Conservation (phyloP, 768 basidiomycete species). For the Leccinum truebloodii region DNA sequence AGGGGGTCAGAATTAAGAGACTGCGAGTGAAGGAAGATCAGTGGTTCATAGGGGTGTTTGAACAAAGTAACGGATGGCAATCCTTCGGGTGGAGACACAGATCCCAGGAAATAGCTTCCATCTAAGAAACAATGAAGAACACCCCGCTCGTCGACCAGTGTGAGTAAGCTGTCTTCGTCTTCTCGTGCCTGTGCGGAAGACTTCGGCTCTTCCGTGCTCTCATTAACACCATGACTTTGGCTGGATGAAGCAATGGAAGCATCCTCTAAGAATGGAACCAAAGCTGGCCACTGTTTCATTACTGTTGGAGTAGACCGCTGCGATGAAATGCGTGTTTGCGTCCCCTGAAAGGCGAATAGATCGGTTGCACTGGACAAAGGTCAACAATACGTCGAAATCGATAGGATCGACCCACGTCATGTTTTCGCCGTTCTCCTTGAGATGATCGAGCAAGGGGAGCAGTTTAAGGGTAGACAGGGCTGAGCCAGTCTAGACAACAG, state of each 20-base stretch:
- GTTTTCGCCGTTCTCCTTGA: slow-evolving; percentile 66
- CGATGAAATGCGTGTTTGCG: slow-evolving; percentile 48
- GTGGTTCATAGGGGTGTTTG: slow-evolving; percentile 48
- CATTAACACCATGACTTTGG: slow-evolving; percentile 32
- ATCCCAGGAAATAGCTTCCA: slow-evolving; percentile 72
- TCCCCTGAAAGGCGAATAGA: slow-evolving; percentile 79
- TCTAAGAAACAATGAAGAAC: slow-evolving; percentile 68
- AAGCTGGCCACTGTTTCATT: slow-evolving; percentile 69
- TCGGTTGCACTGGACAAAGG: slow-evolving; percentile 61
- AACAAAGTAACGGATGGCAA: slow-evolving; percentile 26
- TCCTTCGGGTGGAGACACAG: slow-evolving; percentile 40
- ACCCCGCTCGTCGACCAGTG: slow-evolving; percentile 59
- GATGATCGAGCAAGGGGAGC: slow-evolving; percentile 69
- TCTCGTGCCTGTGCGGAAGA: slow-evolving; percentile 36
- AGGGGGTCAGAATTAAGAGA: slow-evolving; percentile 26
- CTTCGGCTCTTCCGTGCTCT: slow-evolving; percentile 31
- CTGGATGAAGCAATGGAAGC: slow-evolving; percentile 60
- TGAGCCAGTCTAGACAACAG: slow-evolving; percentile 63
- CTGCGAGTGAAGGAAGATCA: slow-evolving; percentile 52
- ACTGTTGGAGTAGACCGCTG: slow-evolving; percentile 54
- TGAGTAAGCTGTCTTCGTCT: slow-evolving; percentile 64
- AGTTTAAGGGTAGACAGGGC: slow-evolving; percentile 68
- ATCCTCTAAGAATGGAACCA: slow-evolving; percentile 52
- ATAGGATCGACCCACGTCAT: slow-evolving; percentile 52
- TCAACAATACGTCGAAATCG: slow-evolving; percentile 13